Conservation (phyloP, 495 filamentous ascomycete species). For the Penicillium angulare region DNA sequence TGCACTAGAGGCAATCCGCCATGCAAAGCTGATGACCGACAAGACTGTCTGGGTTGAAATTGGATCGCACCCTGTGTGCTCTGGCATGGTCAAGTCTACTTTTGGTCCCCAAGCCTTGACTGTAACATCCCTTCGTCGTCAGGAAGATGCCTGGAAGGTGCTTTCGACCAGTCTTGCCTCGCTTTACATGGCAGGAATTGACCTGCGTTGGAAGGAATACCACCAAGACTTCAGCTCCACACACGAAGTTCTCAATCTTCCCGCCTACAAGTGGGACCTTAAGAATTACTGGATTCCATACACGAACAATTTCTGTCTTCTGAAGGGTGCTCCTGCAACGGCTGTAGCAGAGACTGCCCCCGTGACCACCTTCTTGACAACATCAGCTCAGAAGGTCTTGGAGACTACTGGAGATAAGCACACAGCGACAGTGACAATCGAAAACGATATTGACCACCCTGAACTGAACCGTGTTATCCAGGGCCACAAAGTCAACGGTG, state of each 20-base stretch:
- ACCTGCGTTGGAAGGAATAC: constrained; percentile 75
- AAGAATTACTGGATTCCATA: constrained; percentile 87
- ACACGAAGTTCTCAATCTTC: constrained; percentile 64
- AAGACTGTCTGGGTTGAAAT: constrained; percentile 59
- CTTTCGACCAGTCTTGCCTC: constrained; percentile 57
- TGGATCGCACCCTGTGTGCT: constrained; percentile 67
- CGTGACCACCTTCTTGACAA: constrained; percentile 38
- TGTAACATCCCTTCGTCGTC: constrained; percentile 57
- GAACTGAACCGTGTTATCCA: constrained; percentile 59
- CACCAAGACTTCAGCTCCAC: constrained; percentile 65
- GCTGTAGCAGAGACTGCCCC: constrained; percentile 26
- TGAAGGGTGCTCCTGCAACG: constrained; percentile 39
- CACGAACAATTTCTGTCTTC: constrained; percentile 54
- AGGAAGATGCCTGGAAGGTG: constrained; percentile 62
- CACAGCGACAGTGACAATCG: constrained; percentile 55
- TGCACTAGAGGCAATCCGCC: constrained; percentile 54
- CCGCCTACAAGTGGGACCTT: constrained; percentile 72
- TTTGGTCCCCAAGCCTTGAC: constrained; percentile 58
- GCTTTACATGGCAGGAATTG: constrained; percentile 63
- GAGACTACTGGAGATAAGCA: constrained; percentile 55
- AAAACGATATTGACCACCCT: constrained; percentile 64
- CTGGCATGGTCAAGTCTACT: constrained; percentile 66
- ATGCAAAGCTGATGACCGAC: constrained; percentile 44
- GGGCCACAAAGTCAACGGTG: constrained; percentile 73
- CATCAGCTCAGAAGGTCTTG: constrained; percentile 49